Conservation (phyloP, 1,139 yeast species). For the Arxiozyma telluris region DNA sequence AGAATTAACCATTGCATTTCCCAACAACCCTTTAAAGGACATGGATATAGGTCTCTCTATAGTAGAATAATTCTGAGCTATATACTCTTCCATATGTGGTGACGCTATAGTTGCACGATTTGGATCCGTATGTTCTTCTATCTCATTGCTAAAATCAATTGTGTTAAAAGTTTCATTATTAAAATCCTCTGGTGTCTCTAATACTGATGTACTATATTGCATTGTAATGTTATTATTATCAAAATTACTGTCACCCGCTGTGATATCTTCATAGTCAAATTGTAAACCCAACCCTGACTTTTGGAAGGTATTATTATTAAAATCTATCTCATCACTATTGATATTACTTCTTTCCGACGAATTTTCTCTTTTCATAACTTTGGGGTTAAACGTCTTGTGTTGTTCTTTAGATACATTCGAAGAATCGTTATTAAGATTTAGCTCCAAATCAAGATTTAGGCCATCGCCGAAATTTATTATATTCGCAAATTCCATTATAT, state of each 20-base stretch:
- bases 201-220: not conserved
- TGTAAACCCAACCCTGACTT: not conserved
- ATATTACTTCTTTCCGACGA: not conserved
- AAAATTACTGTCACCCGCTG: not conserved
- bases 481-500: slow-evolving; percentile 52
- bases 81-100: slow-evolving; percentile 7
- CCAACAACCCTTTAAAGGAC: slow-evolving; percentile 58
- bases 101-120: not conserved
- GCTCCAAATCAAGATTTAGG: slow-evolving; percentile 27
- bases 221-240: not conserved
- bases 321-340: not conserved
- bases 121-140: slow-evolving; percentile 1
- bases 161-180: slow-evolving; percentile 25
- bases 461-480: slow-evolving; percentile 53
- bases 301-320: not conserved
- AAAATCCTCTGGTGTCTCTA: slow-evolving; percentile 12
- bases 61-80: slow-evolving; percentile 14
- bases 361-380: not conserved
- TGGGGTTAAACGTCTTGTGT: slow-evolving; percentile 13
- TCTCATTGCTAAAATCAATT: slow-evolving; percentile 3
- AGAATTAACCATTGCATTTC: slow-evolving; percentile 31
- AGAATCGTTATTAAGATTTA: slow-evolving; percentile 4
- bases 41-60: slow-evolving; percentile 48
- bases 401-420: not conserved
- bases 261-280: not conserved